A percentile compares a stretch with the other conserved stretches of the same genome.
phyloP scores from a whole-genome alignment of 2,329 filamentous ascomycete genomes.

The Fusarium tupiense region DNA sequence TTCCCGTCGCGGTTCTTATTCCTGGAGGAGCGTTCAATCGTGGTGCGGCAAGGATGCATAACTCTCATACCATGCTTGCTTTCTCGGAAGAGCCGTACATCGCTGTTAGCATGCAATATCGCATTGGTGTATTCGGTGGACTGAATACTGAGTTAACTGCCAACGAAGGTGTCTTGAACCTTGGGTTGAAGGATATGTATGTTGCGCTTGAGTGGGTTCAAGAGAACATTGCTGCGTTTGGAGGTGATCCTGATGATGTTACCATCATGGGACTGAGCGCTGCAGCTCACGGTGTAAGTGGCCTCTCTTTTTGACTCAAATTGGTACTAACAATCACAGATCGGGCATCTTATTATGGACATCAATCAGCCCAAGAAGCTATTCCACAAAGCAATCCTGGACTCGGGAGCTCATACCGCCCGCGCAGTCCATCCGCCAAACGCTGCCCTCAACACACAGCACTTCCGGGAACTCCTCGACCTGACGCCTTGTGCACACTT shows the following conservation, averaged over 20 bases:
- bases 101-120: constrained; percentile 56
- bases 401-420: constrained; percentile 46
- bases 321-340: constrained; percentile 17
- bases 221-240: constrained; percentile 61
- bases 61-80: constrained; percentile 58
- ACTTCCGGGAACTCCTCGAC: constrained; percentile 45
- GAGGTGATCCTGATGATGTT: constrained; percentile 58
- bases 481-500: constrained; percentile 42
- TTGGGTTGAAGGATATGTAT: constrained; percentile 62
- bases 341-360: constrained; percentile 48
- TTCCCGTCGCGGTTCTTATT: constrained; percentile 43
- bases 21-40: constrained; percentile 47
- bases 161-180: constrained; percentile 63
- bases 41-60: constrained; percentile 51
- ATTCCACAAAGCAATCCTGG: constrained; percentile 48
- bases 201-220: constrained; percentile 60
- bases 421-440: constrained; percentile 42
- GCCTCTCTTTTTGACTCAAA: fast-evolving
- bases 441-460: constrained; percentile 41
- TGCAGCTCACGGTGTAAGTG: constrained; percentile 46
- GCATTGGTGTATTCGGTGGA: constrained; percentile 69
- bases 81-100: constrained; percentile 58
- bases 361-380: constrained; percentile 45
- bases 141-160: constrained; percentile 61
- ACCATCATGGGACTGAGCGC: constrained; percentile 58